Base-by-base conservation (phyloP, 768 basidiomycete species). In the Tremella mesenterica region DNA sequence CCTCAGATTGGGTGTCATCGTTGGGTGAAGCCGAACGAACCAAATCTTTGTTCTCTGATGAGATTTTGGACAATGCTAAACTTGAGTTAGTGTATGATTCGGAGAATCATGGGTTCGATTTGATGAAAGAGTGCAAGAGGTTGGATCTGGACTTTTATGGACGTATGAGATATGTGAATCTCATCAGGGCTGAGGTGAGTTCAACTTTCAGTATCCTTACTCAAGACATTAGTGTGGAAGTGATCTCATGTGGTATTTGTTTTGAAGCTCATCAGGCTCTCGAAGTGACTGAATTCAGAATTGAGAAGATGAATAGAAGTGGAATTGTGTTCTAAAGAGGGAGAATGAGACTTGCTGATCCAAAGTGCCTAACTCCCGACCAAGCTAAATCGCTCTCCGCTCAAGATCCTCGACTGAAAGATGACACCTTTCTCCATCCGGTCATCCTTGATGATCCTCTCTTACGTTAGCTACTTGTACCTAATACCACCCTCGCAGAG, bases 401-500 rank as follows among this genome's bases (percentile, higher is more conserved):
- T n/a, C n/a, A n/a, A n/a, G n/a, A n/a, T n/a, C n/a, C 77, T 0
- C 79, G 88, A 61, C 81, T 92, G 56, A 69, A 75, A 12, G 81
- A 83, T 7, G 92, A 97, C 65, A 81, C 81, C 51, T 88, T 88
- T 65, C 81, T 97, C 20, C 79, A 81, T 34, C 93, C 93, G 1
- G 81, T 80, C 26, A 60, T 95, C 38, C 83, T 86, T 64, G 85
- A 91, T 62, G 93, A 96, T 68, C 85, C 89, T 1, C 74, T 95
- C 12, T 83, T 97, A 21, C 87, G 93, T 95, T 64, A 66, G 85
- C 77, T 4, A 30, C n/a, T 6, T 44, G 4, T 20, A 23, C 25
- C 46, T 45, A 10, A 7, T 30, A 4, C 5, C 20, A 28, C 33
- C 8, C 21, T 18, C 12, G 38, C 45, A 21, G 4, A 36, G 21